Evolutionary conservation across 2,329 filamentous ascomycete genomes (phyloP), one percentile per base, ranked within the genome.

Genomic region (Ilyonectria mors-panacis): DNA sequence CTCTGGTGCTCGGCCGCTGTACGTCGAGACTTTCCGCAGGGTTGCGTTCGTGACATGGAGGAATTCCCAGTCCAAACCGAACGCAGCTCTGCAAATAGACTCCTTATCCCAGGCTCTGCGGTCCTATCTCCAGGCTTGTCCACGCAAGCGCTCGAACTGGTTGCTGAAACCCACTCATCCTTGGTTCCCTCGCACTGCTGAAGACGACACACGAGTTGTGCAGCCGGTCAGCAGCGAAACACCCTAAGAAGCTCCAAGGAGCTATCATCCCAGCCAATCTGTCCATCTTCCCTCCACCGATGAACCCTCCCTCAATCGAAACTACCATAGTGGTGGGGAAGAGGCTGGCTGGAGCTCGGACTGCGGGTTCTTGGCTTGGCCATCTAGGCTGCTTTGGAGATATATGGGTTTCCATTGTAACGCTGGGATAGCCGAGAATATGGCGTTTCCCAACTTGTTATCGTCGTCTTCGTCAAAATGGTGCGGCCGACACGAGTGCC

Each of bases 21-120:
- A 45, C 44, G 48, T 74, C 51, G 66, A 74, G 65, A 68, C 63
- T 73, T 73, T 70, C 73, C 69, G 58, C n/a, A 28, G 47, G 26
- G 53, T 63, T 64, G 45, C 44, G 61, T 65, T 51, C 35, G 47
- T 54, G 53, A 33, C 57, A 61, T 58, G 26, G 39, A 37, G 21
- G 23, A 50, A 63, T 45, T 44, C 45, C 48, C 23, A 53, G 35
- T 33, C 56, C 33, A 65, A 60, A 33, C 56, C 35, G 45, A 51
- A 15, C 23, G 28, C 26, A 6, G 26, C 12, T 35, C 28, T 53
- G 35, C n/a, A 6, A 23, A 23, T 55, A 37, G 19, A 17, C 19
- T 30, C 26, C 7, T 28, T 28, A 21, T 33, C 35, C 19, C 30
- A 55, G 33, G 54, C 23, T 28, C 37, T 30, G 33, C 37, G 54